phyloP scores from a whole-genome alignment of 352 stramenopile species.

The Phytophthora capsici region DNA sequence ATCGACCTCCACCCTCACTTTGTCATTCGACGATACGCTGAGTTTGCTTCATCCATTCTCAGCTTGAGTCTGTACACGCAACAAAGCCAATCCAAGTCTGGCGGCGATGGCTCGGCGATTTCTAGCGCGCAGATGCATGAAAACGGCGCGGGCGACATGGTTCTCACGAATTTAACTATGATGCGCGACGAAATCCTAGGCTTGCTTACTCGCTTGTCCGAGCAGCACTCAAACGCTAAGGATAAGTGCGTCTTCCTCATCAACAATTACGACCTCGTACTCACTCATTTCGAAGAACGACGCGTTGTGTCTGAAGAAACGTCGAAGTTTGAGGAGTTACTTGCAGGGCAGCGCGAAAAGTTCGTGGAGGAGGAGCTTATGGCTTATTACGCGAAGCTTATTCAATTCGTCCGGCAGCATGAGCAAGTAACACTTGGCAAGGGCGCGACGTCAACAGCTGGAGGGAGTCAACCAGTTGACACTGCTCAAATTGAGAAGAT shows the following conservation, averaged over 20 bases:
- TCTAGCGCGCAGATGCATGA: constrained; percentile 82
- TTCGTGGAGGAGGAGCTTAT: constrained; percentile 98
- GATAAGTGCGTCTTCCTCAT: constrained; percentile 98
- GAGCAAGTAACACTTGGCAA: constrained; percentile 81
- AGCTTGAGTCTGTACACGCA: constrained; percentile 88
- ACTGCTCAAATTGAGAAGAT: constrained; percentile 93
- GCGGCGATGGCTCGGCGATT: constrained; percentile 44
- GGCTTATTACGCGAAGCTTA: constrained; percentile 95
- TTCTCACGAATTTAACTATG: constrained; percentile 92
- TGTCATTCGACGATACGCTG: constrained; percentile 95
- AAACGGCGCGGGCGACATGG: constrained; percentile 91
- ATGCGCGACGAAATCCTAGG: constrained; percentile 84
- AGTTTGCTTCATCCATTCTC: constrained; percentile 97
- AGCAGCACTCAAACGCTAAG: constrained; percentile 93
- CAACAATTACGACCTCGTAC: constrained; percentile 98
- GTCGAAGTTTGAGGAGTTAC: constrained; percentile 93
- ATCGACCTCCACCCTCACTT: constrained; percentile 98
- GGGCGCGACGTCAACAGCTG: constrained; percentile 11
- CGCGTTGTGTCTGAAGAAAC: constrained; percentile 95
- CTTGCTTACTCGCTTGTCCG: constrained; percentile 86
- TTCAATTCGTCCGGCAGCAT: constrained; percentile 97
- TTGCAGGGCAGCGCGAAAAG: constrained; percentile 93
- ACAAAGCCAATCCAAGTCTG: constrained; percentile 28
- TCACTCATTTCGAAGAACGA: constrained; percentile 96
- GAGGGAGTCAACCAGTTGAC: constrained; percentile 72